Evolutionary conservation across 257 asterid species (phyloP).

Genomic region (Coffea canephora): DNA sequence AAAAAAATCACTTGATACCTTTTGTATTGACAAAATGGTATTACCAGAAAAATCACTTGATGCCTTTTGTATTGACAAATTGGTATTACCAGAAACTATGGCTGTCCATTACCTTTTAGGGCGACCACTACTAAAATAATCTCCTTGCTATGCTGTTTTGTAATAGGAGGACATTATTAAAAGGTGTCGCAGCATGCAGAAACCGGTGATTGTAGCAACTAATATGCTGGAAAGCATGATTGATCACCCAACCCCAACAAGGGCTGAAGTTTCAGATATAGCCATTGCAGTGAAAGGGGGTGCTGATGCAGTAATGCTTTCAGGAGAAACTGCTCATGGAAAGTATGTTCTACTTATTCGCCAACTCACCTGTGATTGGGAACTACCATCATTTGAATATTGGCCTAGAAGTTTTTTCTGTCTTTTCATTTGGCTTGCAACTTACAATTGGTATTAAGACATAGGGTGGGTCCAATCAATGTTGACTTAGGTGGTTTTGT

Average conservation of each 20-base stretch:
- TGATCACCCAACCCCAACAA: conserved; percentile 94
- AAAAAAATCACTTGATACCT: background rate
- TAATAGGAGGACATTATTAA: conserved; percentile 81
- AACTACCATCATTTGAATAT: background rate
- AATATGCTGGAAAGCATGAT: conserved; percentile 99
- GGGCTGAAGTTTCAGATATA: conserved; percentile 98
- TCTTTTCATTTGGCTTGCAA: background rate
- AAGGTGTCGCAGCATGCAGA: conserved; percentile 84
- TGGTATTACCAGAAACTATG: background rate
- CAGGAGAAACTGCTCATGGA: conserved; percentile 99
- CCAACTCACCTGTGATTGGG: background rate
- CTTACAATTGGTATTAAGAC: background rate
- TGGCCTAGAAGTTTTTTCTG: conserved; percentile 1
- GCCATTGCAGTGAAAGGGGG: conserved; percentile 97
- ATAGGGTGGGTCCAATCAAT: background rate
- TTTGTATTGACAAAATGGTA: background rate
- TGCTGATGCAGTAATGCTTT: conserved; percentile 95
- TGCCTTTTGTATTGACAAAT: background rate
- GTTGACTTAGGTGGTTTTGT: background rate
- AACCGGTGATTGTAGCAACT: conserved; percentile 96
- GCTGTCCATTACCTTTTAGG: background rate
- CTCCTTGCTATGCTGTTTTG: background rate
- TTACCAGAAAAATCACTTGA: background rate
- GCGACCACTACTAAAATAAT: background rate
- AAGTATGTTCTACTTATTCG: conserved; percentile 54